Evolutionary conservation across 495 filamentous ascomycete genomes (phyloP).

Genomic region (Podospora australis): DNA sequence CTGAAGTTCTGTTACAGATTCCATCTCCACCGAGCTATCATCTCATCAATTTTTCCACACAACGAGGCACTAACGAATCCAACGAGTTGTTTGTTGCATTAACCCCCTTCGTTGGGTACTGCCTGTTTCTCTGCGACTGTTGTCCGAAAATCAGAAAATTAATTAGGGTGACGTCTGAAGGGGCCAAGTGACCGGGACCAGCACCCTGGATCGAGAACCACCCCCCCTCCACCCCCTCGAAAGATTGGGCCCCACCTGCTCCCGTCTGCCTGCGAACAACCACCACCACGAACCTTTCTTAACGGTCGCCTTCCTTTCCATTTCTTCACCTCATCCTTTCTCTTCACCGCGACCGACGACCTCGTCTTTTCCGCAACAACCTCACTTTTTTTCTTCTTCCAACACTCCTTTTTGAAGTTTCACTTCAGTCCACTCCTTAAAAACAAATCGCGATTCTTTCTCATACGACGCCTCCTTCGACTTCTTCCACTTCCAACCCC

Average conservation of each 20-base stretch:
- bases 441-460: conserved; percentile 1
- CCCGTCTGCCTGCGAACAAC: conserved; percentile 9
- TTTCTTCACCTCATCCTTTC: conserved; percentile 11
- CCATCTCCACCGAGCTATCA: too few relatives aligned
- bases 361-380: conserved; percentile 14
- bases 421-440: conserved; percentile 33
- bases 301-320: conserved; percentile 1
- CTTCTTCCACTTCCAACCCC: not conserved
- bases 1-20: too few relatives aligned
- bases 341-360: conserved; percentile 10
- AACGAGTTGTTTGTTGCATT: not conserved
- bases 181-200: conserved; percentile 21
- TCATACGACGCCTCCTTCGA: not conserved
- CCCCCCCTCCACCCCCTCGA: not conserved
- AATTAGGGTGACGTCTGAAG: conserved; percentile 16
- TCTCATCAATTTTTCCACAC: not conserved
- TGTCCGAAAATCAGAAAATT: conserved; percentile 8
- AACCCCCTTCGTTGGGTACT: not conserved
- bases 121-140: not conserved
- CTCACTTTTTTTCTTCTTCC: conserved; percentile 19
- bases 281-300: conserved; percentile 1
- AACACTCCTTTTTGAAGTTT: conserved; percentile 19
- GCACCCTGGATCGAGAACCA: conserved; percentile 9
- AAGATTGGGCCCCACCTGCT: conserved; percentile 13
- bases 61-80: not conserved